Percentiles rank a stretch among this genome's conserved stretches.
These are phyloP conservation scores for Mycogone perniciosa DNA, from an alignment of 2,329 filamentous ascomycete genomes.

Conservation along the genomic window DNA sequence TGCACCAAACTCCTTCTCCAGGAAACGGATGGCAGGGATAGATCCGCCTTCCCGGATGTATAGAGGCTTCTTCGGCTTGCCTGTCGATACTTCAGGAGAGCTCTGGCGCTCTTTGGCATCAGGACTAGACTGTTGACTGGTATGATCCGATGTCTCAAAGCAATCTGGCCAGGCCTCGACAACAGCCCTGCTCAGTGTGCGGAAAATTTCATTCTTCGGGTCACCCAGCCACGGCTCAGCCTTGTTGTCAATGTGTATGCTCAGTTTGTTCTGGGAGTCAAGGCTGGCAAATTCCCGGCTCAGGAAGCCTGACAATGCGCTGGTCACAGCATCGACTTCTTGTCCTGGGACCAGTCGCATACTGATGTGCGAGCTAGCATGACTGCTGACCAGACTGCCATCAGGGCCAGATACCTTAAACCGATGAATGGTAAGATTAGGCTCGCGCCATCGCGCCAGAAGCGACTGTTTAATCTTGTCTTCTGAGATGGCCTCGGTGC, in stretches of 20 bases:
- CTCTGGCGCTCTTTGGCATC: constrained; percentile 11
- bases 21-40: constrained; percentile 87
- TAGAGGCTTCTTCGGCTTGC: constrained; percentile 57
- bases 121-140: neutral
- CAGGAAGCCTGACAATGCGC: constrained; percentile 60
- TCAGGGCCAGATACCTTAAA: constrained; percentile 91
- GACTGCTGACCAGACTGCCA: constrained; percentile 82
- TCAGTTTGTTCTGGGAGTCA: constrained; percentile 73
- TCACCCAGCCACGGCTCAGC: constrained; percentile 96
- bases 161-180: constrained; percentile 72
- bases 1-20: constrained; percentile 89
- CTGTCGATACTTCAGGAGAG: constrained; percentile 15
- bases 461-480: constrained; percentile 73
- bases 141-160: constrained; percentile 24
- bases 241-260: constrained; percentile 80
- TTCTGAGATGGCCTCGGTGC: constrained; percentile 53
- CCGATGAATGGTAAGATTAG: constrained; percentile 87
- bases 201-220: constrained; percentile 83
- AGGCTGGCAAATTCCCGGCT: constrained; percentile 65
- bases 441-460: constrained; percentile 92
- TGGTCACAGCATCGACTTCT: constrained; percentile 70
- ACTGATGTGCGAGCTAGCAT: constrained; percentile 82
- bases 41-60: constrained; percentile 95
- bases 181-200: constrained; percentile 78
- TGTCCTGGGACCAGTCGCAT: constrained; percentile 91